Evolutionary conservation across 768 basidiomycete genomes (phyloP), one percentile per base, ranked within the genome.

Genomic region (Suillus subalutaceus): DNA sequence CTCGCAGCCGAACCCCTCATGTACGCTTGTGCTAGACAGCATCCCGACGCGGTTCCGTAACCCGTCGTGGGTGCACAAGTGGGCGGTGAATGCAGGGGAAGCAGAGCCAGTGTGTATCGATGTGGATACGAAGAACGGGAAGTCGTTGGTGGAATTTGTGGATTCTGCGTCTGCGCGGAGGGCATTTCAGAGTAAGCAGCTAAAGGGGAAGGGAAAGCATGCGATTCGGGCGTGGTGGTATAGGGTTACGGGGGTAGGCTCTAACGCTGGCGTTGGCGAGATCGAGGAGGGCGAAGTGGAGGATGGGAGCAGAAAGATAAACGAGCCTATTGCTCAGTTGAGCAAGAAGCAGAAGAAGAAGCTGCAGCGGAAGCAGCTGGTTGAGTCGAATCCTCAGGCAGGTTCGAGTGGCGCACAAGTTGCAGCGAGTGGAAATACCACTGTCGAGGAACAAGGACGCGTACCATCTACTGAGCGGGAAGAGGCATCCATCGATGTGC

Each of bases 21-120:
- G 84, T 16, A 85, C 86, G 1, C 74, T 89, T 37, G 84, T 89
- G 32, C 81, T 89, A 75, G 86, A 88, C 67, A 81, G 83, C 62
- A 74, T 89, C 6, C 87, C 86, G 1, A 85, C 84, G 66, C 71
- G 79, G 4, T 78, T 81, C 68, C 83, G 86, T 55, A 80, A 76
- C 6, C 69, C 68, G 5, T 78, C 79, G 30, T 86, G 79, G 69
- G 74, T 84, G 41, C 77, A 77, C 48, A 71, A 68, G 23, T 88
- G 87, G 85, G 77, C 79, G 63, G 78, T 77, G 63, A 69, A 70
- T 52, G 82, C 79, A 6, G 81, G 78, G 58, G 77, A 74, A 0
- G 71, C 76, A 20, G 66, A 72, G 30, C 83, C 85, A 9, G 74
- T 80, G 30, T 79, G 81, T 52, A 64, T 82, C 18, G 78, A 81